A percentile compares a stretch with the other conserved stretches of the same genome.
Conservation (phyloP, 106 monocot genomes). For the Dendrobium catenatum region DNA sequence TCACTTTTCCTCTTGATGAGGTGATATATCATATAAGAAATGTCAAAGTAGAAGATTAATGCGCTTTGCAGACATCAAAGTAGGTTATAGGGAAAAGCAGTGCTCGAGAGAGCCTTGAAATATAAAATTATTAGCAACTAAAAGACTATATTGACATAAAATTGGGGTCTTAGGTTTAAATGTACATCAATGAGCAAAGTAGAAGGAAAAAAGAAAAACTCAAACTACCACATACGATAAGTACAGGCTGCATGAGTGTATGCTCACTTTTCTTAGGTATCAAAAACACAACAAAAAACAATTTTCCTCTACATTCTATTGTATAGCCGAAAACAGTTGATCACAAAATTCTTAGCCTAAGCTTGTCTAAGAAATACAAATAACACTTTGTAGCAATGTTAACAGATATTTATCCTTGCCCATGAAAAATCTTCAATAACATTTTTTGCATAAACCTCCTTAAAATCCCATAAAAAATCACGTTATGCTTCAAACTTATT, state of each 20-base stretch:
- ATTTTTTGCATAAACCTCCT: neutral
- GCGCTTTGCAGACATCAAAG: neutral
- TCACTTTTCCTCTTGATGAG: neutral
- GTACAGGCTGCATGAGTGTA: neutral
- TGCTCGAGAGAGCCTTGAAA: neutral
- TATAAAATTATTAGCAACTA: neutral
- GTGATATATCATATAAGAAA: neutral
- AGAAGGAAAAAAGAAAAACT: neutral
- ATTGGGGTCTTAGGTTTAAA: neutral
- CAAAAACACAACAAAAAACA: neutral
- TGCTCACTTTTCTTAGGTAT: neutral
- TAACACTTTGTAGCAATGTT: neutral
- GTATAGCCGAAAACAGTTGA: neutral
- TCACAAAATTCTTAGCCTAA: neutral
- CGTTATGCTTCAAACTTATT: neutral
- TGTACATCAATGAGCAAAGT: neutral
- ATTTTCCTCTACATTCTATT: neutral
- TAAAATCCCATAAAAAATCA: neutral
- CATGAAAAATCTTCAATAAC: neutral
- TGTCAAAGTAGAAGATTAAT: neutral
- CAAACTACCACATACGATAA: neutral
- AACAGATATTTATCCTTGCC: neutral
- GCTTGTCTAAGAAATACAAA: neutral
- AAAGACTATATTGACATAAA: neutral
- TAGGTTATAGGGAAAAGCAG: neutral